Base-by-base conservation (phyloP, 2,329 filamentous ascomycete genomes). In the Stagonosporopsis cucurbitacearum region DNA sequence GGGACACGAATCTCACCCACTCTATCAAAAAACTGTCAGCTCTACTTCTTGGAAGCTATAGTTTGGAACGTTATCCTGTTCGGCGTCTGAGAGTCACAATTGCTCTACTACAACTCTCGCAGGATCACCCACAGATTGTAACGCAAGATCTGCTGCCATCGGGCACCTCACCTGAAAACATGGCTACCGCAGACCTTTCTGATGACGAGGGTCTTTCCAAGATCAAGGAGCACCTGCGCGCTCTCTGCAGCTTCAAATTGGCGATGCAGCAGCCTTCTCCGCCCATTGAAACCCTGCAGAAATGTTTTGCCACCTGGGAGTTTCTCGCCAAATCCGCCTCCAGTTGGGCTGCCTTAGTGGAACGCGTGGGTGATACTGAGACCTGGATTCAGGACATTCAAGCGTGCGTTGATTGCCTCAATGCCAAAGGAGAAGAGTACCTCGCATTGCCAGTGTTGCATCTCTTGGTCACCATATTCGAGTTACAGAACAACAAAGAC, bases 101-200 rank as follows among this genome's bases (percentile, higher is more conserved):
- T 7, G 44, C 64, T 8, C 54, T 75, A 30, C 59, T 75, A 12
- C 72, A 73, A 43, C 59, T 76, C 30, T 81, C 80, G 8, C 83
- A 85, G 2, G 82, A 85, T 1, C 75, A 89, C 17, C 86, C 89
- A 60, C 83, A 88, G 64, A 78, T 86, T 26, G 71, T 89, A 39
- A 46, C 62, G 62, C 28, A 69, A 54, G 43, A 47, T 3, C 35
- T 54, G 13, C 22, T 62, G 13, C 36, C 35, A 13, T 37, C 41
- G 5, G 45, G 53, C 20, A 23, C 20, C 9, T 39, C 52, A 6
- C 23, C 20, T 9, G 54, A 59, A 1, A 49, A 47, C 12, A 26
- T 50, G 4, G 19, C 30, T 8, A 33, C n/a, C 13, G 19, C 39
- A 20, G 35, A 54, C 22, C 25, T 58, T 8, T 55, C 69, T 3